These are phyloP conservation scores for Choiromyces venosus DNA, from an alignment of 495 filamentous ascomycete species.

Conservation along the genomic window DNA sequence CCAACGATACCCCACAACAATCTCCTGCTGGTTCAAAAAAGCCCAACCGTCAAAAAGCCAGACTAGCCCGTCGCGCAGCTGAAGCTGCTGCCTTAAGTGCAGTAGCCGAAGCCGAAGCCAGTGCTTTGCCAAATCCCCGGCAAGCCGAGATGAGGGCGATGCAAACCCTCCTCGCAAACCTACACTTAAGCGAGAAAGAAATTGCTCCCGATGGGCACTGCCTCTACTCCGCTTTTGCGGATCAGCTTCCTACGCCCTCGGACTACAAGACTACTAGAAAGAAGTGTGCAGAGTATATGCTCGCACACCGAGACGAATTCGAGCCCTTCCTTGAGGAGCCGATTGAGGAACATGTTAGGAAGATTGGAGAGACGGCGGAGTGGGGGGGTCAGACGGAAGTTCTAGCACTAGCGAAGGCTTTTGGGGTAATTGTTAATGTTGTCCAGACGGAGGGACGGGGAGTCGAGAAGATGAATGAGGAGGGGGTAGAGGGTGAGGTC, in stretches of 20 bases:
- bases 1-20: conserved; percentile 16
- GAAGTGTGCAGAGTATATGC: conserved; percentile 56
- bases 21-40: conserved; percentile 53
- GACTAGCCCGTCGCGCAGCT: conserved; percentile 79
- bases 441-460: conserved; percentile 69
- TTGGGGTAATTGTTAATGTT: conserved; percentile 75
- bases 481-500: conserved; percentile 47
- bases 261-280: conserved; percentile 53
- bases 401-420: conserved; percentile 73
- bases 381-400: conserved; percentile 95
- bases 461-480: conserved; percentile 63
- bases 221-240: conserved; percentile 86
- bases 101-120: conserved; percentile 68
- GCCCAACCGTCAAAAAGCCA: conserved; percentile 83
- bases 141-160: conserved; percentile 66
- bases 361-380: conserved; percentile 82
- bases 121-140: conserved; percentile 66
- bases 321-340: conserved; percentile 76
- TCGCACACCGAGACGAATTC: conserved; percentile 51
- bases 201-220: conserved; percentile 92
- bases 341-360: conserved; percentile 63
- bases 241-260: conserved; percentile 53
- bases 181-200: conserved; percentile 65
- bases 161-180: conserved; percentile 55
- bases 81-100: conserved; percentile 64